Conservation (phyloP, 768 basidiomycete species). For the Galerina marginata region DNA sequence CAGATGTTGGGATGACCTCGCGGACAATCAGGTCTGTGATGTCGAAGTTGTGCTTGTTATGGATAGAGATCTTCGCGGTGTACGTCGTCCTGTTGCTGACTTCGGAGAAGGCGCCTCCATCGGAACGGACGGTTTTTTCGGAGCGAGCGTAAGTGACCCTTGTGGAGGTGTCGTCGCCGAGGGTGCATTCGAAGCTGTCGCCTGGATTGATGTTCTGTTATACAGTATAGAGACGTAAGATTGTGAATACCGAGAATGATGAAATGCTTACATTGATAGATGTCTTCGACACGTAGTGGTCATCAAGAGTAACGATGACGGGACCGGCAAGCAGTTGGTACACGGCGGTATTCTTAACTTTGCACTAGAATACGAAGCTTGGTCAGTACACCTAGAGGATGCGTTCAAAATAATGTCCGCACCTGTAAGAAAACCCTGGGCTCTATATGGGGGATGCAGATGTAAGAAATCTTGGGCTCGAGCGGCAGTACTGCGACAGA, state of each 20-base stretch:
- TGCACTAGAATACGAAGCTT: conserved; percentile 36
- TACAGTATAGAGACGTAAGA: not conserved
- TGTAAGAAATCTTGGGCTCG: conserved; percentile 48
- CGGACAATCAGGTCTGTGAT: conserved; percentile 50
- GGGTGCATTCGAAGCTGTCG: conserved; percentile 59
- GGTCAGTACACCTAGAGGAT: not conserved
- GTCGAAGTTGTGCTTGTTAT: conserved; percentile 54
- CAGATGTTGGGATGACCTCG: conserved; percentile 49
- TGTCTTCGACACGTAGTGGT: conserved; percentile 60
- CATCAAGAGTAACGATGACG: conserved; percentile 60
- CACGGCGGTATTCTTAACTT: conserved; percentile 62
- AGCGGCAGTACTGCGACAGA: conserved; percentile 55
- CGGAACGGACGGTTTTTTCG: conserved; percentile 38
- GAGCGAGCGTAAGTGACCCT: conserved; percentile 52
- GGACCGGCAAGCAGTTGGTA: conserved; percentile 60
- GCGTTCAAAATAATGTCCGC: conserved; percentile 10
- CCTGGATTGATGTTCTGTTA: conserved; percentile 50
- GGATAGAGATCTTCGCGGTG: conserved; percentile 48
- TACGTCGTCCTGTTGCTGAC: conserved; percentile 48
- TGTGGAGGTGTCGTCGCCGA: conserved; percentile 52
- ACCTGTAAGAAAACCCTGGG: conserved; percentile 58
- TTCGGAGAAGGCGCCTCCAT: conserved; percentile 49
- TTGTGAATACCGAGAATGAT: not conserved
- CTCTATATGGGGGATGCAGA: conserved; percentile 54
- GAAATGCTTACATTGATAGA: conserved; percentile 42